Conservation (phyloP, 805 yeast species). For the Sugiyamaella boreocaroliniensis region DNA sequence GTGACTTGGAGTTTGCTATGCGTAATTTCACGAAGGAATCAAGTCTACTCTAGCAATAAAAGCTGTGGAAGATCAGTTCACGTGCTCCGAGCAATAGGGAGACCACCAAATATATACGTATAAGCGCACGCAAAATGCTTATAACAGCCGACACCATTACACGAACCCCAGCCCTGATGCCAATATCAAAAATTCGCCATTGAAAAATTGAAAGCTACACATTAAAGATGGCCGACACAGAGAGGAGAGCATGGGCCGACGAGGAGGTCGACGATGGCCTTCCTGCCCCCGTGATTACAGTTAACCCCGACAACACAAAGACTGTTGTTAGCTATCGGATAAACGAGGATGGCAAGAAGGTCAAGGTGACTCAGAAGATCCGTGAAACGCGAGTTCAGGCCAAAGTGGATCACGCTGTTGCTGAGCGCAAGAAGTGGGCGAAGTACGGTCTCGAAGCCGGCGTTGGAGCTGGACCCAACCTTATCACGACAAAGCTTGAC, state of each 20-base stretch:
- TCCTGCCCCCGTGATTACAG: conserved; percentile 65
- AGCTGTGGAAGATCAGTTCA: not conserved
- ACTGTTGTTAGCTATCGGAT: conserved; percentile 69
- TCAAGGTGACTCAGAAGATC: conserved; percentile 80
- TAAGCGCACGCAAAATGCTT: too few relatives aligned
- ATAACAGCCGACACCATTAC: too few relatives aligned
- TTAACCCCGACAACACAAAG: conserved; percentile 82
- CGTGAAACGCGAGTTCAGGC: conserved; percentile 71
- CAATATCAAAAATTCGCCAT: not conserved
- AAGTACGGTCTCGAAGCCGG: conserved; percentile 79
- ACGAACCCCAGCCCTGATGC: not conserved
- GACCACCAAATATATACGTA: not conserved
- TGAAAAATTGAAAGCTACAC: not conserved
- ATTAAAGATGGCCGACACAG: not conserved
- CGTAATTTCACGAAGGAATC: not conserved
- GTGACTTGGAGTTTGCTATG: not conserved
- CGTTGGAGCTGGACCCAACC: conserved; percentile 78
- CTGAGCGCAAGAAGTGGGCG: conserved; percentile 80
- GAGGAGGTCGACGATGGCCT: conserved; percentile 39
- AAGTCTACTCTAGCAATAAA: not conserved
- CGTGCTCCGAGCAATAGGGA: not conserved
- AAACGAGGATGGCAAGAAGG: conserved; percentile 72
- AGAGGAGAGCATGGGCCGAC: conserved; percentile 50
- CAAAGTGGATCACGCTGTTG: conserved; percentile 76
- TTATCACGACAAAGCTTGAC: conserved; percentile 80